phyloP scores from a whole-genome alignment of 371 early-diverging fungal species.

The Capillidium rhysosporum region DNA sequence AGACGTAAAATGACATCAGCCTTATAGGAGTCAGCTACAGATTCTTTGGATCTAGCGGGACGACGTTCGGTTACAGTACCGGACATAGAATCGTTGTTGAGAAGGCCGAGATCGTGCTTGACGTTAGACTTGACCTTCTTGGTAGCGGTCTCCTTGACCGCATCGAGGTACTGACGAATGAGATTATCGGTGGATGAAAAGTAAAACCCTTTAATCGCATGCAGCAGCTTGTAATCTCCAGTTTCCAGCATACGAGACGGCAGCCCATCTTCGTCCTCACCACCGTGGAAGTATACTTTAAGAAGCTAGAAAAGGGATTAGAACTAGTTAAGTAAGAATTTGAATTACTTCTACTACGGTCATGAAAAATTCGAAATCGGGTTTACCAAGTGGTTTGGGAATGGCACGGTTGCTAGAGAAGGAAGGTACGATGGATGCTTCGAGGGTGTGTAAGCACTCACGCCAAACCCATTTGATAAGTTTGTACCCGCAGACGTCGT shows the following conservation, averaged over 20 bases:
- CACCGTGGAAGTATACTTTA: conserved; percentile 70
- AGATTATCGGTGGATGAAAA: conserved; percentile 31
- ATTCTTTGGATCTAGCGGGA: not conserved
- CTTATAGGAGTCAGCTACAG: not conserved
- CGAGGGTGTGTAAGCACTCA: conserved; percentile 52
- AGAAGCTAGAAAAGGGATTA: conserved; percentile 25
- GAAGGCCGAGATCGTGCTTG: not conserved
- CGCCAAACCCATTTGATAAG: conserved; percentile 71
- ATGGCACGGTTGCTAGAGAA: conserved; percentile 40
- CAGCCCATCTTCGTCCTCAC: conserved; percentile 62
- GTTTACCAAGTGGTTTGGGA: conserved; percentile 22
- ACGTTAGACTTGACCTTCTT: not conserved
- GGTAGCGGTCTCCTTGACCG: not conserved
- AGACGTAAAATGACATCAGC: not conserved
- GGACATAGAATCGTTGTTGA: not conserved
- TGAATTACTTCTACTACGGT: not conserved
- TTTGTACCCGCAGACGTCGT: conserved; percentile 54
- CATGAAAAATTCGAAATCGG: conserved; percentile 1
- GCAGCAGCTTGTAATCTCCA: conserved; percentile 44
- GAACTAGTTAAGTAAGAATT: not conserved
- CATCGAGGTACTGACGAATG: conserved; percentile 27
- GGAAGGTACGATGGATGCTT: conserved; percentile 58
- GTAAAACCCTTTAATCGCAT: conserved; percentile 36
- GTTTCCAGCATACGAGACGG: conserved; percentile 49
- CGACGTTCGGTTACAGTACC: not conserved